These are phyloP conservation scores for Taphrina deformans DNA, from an alignment of 1,139 yeast species.

Conservation along the genomic window DNA sequence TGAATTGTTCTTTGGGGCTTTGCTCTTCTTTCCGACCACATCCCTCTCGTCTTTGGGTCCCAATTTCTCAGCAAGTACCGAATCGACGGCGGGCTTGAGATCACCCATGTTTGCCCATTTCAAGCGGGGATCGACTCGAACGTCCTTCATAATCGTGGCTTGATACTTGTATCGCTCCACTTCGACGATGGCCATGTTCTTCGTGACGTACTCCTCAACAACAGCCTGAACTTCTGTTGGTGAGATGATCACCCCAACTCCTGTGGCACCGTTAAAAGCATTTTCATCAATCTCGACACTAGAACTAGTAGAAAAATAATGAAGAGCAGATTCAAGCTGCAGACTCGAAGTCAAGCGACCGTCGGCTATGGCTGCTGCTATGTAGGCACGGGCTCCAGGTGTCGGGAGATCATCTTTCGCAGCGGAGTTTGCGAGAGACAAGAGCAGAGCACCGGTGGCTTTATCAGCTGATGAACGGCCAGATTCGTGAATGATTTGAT, in stretches of 20 bases:
- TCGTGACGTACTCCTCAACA: slow-evolving; percentile 61
- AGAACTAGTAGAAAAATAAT: neutral
- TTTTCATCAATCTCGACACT: slow-evolving; percentile 45
- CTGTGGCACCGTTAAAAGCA: slow-evolving; percentile 51
- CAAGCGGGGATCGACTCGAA: slow-evolving; percentile 68
- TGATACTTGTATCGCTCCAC: slow-evolving; percentile 74
- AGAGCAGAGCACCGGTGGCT: slow-evolving; percentile 62
- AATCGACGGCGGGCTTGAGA: slow-evolving; percentile 85
- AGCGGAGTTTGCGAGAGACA: slow-evolving; percentile 75
- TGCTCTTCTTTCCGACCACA: slow-evolving; percentile 67
- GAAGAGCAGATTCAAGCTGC: slow-evolving; percentile 28
- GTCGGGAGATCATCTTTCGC: slow-evolving; percentile 64
- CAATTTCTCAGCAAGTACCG: slow-evolving; percentile 61
- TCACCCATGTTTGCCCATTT: slow-evolving; percentile 90
- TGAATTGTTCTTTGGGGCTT: slow-evolving; percentile 47
- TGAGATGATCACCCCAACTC: slow-evolving; percentile 68
- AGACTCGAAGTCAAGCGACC: slow-evolving; percentile 4
- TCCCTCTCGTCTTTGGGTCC: slow-evolving; percentile 98
- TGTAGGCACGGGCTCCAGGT: slow-evolving; percentile 76
- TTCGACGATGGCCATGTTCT: slow-evolving; percentile 59
- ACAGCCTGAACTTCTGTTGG: slow-evolving; percentile 62
- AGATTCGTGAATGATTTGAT: slow-evolving; percentile 56
- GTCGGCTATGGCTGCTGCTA: slow-evolving; percentile 31
- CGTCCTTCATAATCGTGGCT: slow-evolving; percentile 72
- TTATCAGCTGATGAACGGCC: slow-evolving; percentile 48